Base-by-base conservation (phyloP, 495 filamentous ascomycete genomes). In the Penicillium lagena region DNA sequence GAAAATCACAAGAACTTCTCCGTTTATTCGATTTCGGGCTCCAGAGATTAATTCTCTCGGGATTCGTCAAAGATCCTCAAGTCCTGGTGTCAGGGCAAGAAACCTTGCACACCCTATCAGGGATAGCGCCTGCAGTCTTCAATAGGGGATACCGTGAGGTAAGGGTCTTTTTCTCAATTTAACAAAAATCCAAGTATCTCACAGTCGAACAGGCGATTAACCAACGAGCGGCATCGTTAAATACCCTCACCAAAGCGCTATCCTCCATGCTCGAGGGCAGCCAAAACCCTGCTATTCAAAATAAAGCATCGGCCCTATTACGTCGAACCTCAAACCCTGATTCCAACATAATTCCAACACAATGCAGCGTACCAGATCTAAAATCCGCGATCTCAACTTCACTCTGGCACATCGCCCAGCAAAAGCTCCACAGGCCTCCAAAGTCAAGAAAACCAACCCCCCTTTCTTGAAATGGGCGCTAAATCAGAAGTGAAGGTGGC, bases 101-200 rank as follows among this genome's bases (percentile, higher is more conserved):
- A 12, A 33, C 42, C n/a, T 39, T 50, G 5, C 39, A 47, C 14
- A 56, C 40, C 35, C 44, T 75, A 13, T 50, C 53, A 0, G 31
- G 47, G 2, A 52, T 69, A 4, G 59, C 56, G 1, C 71, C 71
- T 12, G 52, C 42, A 12, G 35, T 68, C 6, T 71, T 75, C 48
- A 67, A 56, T 33, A 46, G 37, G 12, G 43, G 52, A n/a, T 70
- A 71, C 40, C 54, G 47, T 30, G 55, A 70, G 36, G 71, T 73
- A 42, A 51, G 46, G 13, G 1, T 34, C 10, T 11, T 34, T 34
- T 13, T 45, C 30, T 17, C 13, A 11, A 13, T 22, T 43, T 40
- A 37, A 41, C 29, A 4, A 2, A 31, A 22, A 15, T 37, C 5
- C 22, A 3, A 22, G 22, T 6, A 22, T 22, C 22, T 22, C 22